Evolutionary conservation across 305 asterid genomes (phyloP), one percentile per base, ranked within the genome.

Genomic region (Rubia tinctorum): DNA sequence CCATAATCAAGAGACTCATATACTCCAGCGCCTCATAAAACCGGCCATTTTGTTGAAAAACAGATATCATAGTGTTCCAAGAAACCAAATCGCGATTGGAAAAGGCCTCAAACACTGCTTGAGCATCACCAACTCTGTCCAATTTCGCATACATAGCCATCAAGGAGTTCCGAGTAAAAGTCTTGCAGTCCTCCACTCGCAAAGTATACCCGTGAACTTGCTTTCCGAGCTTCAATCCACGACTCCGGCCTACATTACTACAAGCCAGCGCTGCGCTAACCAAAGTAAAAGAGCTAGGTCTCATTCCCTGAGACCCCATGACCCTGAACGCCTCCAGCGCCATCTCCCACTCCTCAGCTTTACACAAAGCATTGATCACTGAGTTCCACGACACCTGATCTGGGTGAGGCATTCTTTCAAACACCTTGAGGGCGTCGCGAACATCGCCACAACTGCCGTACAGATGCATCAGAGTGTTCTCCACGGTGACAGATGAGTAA

Each of bases 371-470:
- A 74, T 86, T 92, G 23, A 90, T 89, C 75, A 85, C 37, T 1
- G 97, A 86, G 81, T 92, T 92, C 97, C 98, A 92, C 68, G 97
- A 90, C 45, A 92, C 97, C 65, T 89, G 94, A 75, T 90, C 96
- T 80, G 86, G 85, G 1, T 86, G 78, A 13, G 93, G 87, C 78
- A 92, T 90, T 88, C 85, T 78, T 37, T 87, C 93, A 64, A 92
- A 92, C 89, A 92, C 82, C 84, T 86, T 84, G 82, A 78, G 76
- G 2, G 87, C 96, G 18, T 80, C 81, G 6, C 34, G 18, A 68
- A 87, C 73, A 13, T 79, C 89, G 6, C 78, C 86, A 30, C 91
- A 87, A 51, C 77, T 78, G n/a, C 89, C 96, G 27, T 87, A 87
- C 84, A 92, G 72, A 65, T 90, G 90, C 82, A 92, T 44, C 73